Evolutionary conservation across 805 yeast genomes (phyloP), one percentile per base, ranked within the genome.

Genomic region (Starmerella powellii): DNA sequence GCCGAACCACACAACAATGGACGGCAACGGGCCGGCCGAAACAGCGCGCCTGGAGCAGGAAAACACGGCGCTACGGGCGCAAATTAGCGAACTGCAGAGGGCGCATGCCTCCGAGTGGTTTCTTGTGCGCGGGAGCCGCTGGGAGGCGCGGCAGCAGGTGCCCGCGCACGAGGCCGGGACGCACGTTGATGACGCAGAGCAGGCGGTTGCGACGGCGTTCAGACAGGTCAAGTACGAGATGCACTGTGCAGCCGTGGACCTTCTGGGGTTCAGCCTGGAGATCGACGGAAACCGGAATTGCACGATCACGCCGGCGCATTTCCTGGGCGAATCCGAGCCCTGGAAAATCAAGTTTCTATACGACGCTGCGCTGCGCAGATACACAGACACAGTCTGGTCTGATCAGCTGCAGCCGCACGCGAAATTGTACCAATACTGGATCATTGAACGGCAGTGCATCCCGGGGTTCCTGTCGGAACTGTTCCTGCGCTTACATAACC

Each of bases 201-300:
- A 34, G 12, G 13, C 40, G 4, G 19, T 44, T 3, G 34, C 20
- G 13, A 8, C 38, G 6, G 52, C 46, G n/a, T 43, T 46, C 21
- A 40, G 52, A 20, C 50, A 42, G 34, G 24, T 41, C 5, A 48
- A 48, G 33, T 48, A 48, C 37, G 52, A 48, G 40, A 26, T 48
- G 6, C 38, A 34, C 31, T 48, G 50, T 28, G 52, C 52, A 6
- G 8, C 48, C 2, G 39, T 43, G 20, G 52, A 48, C 24, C 28
- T 48, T 3, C 35, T 48, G 12, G 52, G 52, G 8, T 48, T 21
- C 34, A 41, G 44, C 15, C 30, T 48, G 5, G 20, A 38, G 6
- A 27, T 48, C 17, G 15, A n/a, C 6, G 38, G 38, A 4, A 32
- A 23, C 26, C 42, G 52, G 15, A 43, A 34, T 12, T 48, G 52